These are phyloP conservation scores for Barnettozyma wickerhamii DNA, from an alignment of 805 yeast genomes.

Conservation along the genomic window DNA sequence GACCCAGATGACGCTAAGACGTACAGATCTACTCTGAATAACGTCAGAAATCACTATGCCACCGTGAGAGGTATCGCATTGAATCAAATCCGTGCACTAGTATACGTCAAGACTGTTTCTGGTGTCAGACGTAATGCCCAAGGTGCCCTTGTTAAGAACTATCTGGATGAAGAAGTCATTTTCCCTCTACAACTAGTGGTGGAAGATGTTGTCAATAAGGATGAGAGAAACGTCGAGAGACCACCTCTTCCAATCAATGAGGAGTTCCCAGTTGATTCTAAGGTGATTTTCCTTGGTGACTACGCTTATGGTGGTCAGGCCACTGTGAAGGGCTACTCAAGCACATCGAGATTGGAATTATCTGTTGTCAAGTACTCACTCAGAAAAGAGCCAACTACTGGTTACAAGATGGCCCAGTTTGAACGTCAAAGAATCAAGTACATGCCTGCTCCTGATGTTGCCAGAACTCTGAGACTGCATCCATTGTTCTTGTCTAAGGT, in stretches of 20 bases:
- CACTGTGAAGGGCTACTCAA: conserved; percentile 54
- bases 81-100: conserved; percentile 51
- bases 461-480: conserved; percentile 51
- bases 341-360: conserved; percentile 39
- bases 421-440: conserved; percentile 58
- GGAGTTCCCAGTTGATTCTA: conserved; percentile 73
- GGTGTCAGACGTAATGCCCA: conserved; percentile 65
- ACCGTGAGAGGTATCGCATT: conserved; percentile 59
- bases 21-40: conserved; percentile 38
- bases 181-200: conserved; percentile 83
- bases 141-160: conserved; percentile 82
- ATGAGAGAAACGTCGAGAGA: conserved; percentile 65
- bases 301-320: conserved; percentile 86
- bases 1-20: conserved; percentile 44
- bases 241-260: conserved; percentile 73
- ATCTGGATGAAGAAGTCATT: conserved; percentile 43
- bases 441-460: conserved; percentile 60
- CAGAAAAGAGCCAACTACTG: conserved; percentile 59
- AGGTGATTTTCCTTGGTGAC: conserved; percentile 77
- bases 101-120: conserved; percentile 67
- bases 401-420: conserved; percentile 50
- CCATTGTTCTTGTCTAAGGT: conserved; percentile 71
- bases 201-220: conserved; percentile 67
- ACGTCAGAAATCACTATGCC: conserved; percentile 39
- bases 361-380: conserved; percentile 48